Evolutionary conservation across 768 basidiomycete species (phyloP), one percentile per base, ranked within the genome.

Genomic region (Amanita fuliginea): DNA sequence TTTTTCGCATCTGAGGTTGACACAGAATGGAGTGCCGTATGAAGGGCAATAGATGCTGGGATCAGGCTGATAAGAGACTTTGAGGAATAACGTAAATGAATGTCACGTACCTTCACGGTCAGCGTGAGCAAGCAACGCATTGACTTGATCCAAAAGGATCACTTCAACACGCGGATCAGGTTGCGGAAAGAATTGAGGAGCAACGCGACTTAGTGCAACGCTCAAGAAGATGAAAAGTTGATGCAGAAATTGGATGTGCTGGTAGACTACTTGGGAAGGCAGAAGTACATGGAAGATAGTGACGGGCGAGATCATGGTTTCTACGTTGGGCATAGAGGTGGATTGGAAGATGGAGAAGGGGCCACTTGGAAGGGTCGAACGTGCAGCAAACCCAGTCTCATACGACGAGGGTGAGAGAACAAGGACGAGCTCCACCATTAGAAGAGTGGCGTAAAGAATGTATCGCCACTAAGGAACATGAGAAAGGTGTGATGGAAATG

Each of bases 211-310:
- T 8, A 90, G 71, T 0, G 86, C 87, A 34, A 89, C 73, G 26
- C 78, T 85, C 50, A 83, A 58, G 60, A 86, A 81, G 57, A 88
- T 65, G 63, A 87, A 90, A 22, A 86, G 59, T 54, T 88, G 81
- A 57, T 87, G 89, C 34, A 92, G 68, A 62, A 90, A 77, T 33
- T 76, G 66, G 52, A 88, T 74, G 63, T 92, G 85, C 59, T 93
- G 88, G 60, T 81, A 84, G 1, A 77, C 73, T 1, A 85, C 76
- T 10, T 86, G 76, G 5, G 69, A 65, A 0, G 86, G 87, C 64
- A 86, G 83, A 26, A 80, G 32, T 22, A 54, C 61, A 51, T 63
- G 54, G 19, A 61, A 53, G 36, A 59, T 19, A 54, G 55, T 39
- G 54, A 44, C 21, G 39, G 26, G 52, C 48, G 35, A 55, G 51